phyloP scores from a whole-genome alignment of 2,329 filamentous ascomycete genomes.

The Macrophomina pseudophaseolina region DNA sequence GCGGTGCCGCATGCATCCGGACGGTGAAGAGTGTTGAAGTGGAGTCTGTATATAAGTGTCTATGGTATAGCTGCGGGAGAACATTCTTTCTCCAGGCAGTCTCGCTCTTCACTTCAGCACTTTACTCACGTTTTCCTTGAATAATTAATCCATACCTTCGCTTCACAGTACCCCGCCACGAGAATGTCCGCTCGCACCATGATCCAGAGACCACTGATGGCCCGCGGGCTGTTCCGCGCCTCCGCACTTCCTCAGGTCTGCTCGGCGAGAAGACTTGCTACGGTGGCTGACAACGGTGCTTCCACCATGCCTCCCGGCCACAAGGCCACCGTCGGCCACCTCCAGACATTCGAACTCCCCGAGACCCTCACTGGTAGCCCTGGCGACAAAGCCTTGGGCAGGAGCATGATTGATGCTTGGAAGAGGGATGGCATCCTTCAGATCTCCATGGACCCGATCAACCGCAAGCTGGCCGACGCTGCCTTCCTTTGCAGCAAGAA shows the following conservation, averaged over 20 bases:
- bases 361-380: conserved; percentile 41
- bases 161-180: neutral
- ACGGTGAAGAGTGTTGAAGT: neutral
- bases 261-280: neutral
- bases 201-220: neutral
- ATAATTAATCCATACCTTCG: neutral
- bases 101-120: too few relatives aligned
- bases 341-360: conserved; percentile 53
- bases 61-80: neutral
- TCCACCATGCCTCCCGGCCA: conserved; percentile 37
- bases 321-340: conserved; percentile 37
- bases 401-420: conserved; percentile 51
- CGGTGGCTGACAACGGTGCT: neutral
- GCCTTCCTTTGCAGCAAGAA: conserved; percentile 46
- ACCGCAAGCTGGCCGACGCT: conserved; percentile 43
- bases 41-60: neutral
- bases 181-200: neutral
- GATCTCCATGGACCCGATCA: conserved; percentile 46
- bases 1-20: neutral
- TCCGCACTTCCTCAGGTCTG: neutral
- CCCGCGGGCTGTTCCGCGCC: neutral
- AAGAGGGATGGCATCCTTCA: conserved; percentile 55
- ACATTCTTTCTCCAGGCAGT: neutral
- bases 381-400: conserved; percentile 46
- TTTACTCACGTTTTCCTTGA: too few relatives aligned